Evolutionary conservation across 768 basidiomycete species (phyloP).

Genomic region (Leccinum olivaceopallidum): DNA sequence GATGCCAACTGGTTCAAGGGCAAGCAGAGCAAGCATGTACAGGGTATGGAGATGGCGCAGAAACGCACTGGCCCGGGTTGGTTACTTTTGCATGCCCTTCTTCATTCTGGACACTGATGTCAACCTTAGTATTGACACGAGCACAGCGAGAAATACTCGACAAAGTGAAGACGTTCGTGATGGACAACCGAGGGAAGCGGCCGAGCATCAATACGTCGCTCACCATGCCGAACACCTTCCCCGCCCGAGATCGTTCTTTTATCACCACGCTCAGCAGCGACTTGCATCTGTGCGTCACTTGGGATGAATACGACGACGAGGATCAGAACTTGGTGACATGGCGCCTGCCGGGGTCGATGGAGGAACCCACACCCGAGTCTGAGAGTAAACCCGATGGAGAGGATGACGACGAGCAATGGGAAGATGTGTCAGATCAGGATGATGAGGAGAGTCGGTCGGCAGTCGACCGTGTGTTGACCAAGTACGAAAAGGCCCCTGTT

Average conservation of each 20-base stretch:
- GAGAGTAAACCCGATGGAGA: conserved; percentile 41
- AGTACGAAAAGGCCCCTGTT: conserved; percentile 86
- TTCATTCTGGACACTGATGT: not conserved
- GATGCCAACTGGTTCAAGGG: conserved; percentile 95
- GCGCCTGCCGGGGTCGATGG: conserved; percentile 51
- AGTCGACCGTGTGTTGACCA: conserved; percentile 77
- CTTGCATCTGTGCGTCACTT: conserved; percentile 75
- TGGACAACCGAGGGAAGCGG: conserved; percentile 39
- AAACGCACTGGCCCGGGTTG: conserved; percentile 65
- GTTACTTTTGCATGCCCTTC: conserved; percentile 22
- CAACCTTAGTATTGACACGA: conserved; percentile 58
- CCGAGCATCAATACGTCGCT: conserved; percentile 43
- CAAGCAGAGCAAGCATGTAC: conserved; percentile 76
- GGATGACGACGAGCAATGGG: conserved; percentile 51
- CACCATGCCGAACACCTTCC: conserved; percentile 74
- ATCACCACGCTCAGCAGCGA: conserved; percentile 74
- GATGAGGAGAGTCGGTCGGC: conserved; percentile 75
- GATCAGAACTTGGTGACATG: conserved; percentile 76
- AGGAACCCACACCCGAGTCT: conserved; percentile 34
- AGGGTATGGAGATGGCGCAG: conserved; percentile 61
- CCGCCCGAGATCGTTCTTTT: conserved; percentile 79
- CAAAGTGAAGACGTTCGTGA: conserved; percentile 74
- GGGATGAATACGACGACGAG: conserved; percentile 91
- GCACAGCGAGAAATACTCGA: conserved; percentile 79
- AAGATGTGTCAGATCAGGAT: conserved; percentile 50